Percentiles rank a stretch among this genome's conserved stretches.
Evolutionary conservation across 768 basidiomycete genomes (phyloP).

Genomic region (Collybia mongolica): DNA sequence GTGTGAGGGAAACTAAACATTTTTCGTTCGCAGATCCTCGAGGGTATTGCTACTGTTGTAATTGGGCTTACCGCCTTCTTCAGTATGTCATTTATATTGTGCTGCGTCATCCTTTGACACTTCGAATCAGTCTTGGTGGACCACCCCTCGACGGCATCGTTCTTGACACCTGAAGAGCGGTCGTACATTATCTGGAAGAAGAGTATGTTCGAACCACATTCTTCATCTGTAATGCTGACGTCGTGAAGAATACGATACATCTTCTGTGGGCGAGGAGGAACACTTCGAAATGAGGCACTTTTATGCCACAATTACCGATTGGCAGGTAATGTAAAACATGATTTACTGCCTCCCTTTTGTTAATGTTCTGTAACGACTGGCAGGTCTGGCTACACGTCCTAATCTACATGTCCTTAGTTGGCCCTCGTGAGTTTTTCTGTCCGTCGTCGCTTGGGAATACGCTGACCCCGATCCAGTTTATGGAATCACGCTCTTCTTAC

Average conservation of each 20-base stretch:
- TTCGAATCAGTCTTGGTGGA: slow-evolving; percentile 52
- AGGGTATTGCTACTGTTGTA: slow-evolving; percentile 59
- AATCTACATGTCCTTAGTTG: slow-evolving; percentile 57
- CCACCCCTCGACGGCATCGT: slow-evolving; percentile 56
- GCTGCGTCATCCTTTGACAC: background rate
- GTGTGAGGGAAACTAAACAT: background rate
- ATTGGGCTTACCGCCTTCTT: slow-evolving; percentile 55
- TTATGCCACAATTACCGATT: slow-evolving; percentile 53
- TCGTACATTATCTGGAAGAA: slow-evolving; percentile 53
- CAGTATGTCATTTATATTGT: slow-evolving; percentile 25
- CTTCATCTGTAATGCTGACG: background rate
- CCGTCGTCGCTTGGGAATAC: slow-evolving; percentile 17
- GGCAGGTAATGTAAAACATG: too few relatives aligned
- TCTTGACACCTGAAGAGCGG: slow-evolving; percentile 61
- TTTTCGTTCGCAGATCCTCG: slow-evolving; percentile 46
- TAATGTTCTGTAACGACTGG: too few relatives aligned
- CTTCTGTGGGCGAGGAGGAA: slow-evolving; percentile 61
- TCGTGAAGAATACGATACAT: slow-evolving; percentile 49
- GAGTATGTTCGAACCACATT: slow-evolving; percentile 33
- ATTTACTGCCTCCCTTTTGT: too few relatives aligned
- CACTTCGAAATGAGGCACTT: slow-evolving; percentile 54
- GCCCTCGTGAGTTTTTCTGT: slow-evolving; percentile 46
- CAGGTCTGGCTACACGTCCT: slow-evolving; percentile 61
- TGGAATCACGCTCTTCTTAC: slow-evolving; percentile 70
- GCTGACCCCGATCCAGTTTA: slow-evolving; percentile 35